Percentiles rank a stretch among this genome's conserved stretches.
Evolutionary conservation across 2,329 filamentous ascomycete species (phyloP).

Genomic region (Delphinella strobiligena): DNA sequence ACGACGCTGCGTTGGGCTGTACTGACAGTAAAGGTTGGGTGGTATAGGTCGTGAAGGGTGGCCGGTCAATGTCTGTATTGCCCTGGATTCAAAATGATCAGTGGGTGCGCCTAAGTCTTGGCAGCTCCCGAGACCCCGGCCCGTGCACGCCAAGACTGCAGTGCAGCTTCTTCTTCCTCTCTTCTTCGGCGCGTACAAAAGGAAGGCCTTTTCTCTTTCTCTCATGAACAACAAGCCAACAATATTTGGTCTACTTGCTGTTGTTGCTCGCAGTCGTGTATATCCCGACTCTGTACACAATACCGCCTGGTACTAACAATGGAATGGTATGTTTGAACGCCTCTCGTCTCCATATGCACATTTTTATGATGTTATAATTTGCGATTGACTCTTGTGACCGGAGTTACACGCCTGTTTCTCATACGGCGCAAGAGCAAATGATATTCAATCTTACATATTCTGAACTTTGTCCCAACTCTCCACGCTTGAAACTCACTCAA

Average conservation of each 20-base stretch:
- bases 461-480: slow-evolving; percentile 39
- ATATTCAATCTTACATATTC: slow-evolving; percentile 99
- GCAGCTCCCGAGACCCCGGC: no score
- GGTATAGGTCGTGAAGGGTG: not conserved
- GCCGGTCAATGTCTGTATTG: not conserved
- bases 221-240: slow-evolving; percentile 4
- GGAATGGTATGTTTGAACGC: slow-evolving; percentile 6
- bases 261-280: not conserved
- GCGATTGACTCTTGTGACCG: slow-evolving; percentile 83
- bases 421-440: slow-evolving; percentile 60
- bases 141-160: not conserved
- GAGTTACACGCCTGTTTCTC: slow-evolving; percentile 86
- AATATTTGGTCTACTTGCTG: slow-evolving; percentile 1
- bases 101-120: no score
- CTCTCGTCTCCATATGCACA: slow-evolving; percentile 2
- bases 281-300: not conserved
- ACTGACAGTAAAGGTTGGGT: not conserved
- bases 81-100: no score
- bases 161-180: no score
- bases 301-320: not conserved
- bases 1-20: not conserved
- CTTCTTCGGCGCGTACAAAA: no score
- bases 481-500: not conserved
- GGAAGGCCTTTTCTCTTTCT: slow-evolving; percentile 4
- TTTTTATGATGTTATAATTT: slow-evolving; percentile 91